These are phyloP conservation scores for Phycomyces nitens DNA, from an alignment of 192 early-diverging fungal species.

Conservation along the genomic window DNA sequence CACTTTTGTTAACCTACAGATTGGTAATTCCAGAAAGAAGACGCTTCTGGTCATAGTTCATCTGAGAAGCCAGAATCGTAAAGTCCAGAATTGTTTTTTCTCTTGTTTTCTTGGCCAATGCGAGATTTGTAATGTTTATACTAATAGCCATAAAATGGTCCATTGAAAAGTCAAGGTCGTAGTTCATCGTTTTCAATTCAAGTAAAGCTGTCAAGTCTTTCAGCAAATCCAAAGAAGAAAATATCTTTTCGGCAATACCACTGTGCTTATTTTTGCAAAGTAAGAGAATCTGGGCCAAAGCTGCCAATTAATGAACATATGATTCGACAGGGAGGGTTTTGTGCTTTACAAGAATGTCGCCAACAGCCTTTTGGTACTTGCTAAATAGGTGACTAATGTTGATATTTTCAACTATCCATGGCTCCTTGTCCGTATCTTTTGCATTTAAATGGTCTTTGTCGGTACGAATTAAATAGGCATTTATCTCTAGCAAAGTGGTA, in stretches of 20 bases:
- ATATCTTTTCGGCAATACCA: slow-evolving; percentile 6
- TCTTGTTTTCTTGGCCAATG: background rate
- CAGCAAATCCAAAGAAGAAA: slow-evolving; percentile 6
- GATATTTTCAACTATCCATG: no score
- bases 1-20: slow-evolving; percentile 2
- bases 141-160: slow-evolving; percentile 7
- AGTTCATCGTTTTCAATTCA: background rate
- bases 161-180: background rate
- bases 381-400: no score
- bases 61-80: background rate
- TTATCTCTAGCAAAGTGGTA: no score
- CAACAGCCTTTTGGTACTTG: no score
- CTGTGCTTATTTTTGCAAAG: slow-evolving; percentile 10
- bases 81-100: background rate
- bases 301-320: no score
- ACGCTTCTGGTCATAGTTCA: slow-evolving; percentile 2
- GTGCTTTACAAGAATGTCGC: no score
- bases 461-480: no score
- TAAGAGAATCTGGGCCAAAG: no score
- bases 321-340: no score
- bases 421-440: no score
- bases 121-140: background rate
- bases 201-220: slow-evolving; percentile 1
- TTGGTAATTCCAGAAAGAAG: background rate
- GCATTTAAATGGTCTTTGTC: no score